Conservation (phyloP, 2,329 filamentous ascomycete genomes). For the Colletotrichum zoysiae region DNA sequence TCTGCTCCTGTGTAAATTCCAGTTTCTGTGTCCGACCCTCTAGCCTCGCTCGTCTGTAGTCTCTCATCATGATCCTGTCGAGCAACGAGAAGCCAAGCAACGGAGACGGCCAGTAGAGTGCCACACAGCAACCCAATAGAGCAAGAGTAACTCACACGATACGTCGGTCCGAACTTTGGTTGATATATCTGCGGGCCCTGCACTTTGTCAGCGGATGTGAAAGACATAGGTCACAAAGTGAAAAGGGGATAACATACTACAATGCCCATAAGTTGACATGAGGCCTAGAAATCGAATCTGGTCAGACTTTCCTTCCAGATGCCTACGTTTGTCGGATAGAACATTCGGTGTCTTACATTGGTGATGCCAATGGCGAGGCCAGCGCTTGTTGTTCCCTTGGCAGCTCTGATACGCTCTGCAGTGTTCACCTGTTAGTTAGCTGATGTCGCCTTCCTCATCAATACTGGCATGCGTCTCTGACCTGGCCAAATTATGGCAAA, state of each 20-base stretch:
- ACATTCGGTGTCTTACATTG: slow-evolving; percentile 45
- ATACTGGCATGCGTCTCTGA: slow-evolving; percentile 19
- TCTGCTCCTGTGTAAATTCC: background rate
- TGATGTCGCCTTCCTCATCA: fast-evolving
- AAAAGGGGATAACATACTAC: slow-evolving; percentile 44
- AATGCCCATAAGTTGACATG: slow-evolving; percentile 53
- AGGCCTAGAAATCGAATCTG: slow-evolving; percentile 37
- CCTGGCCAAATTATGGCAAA: slow-evolving; percentile 56
- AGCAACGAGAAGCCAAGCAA: slow-evolving; percentile 45
- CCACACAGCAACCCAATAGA: slow-evolving; percentile 51
- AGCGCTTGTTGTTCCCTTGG: slow-evolving; percentile 54
- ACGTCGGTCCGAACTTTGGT: slow-evolving; percentile 54
- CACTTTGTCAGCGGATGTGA: background rate
- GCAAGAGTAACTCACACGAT: slow-evolving; percentile 52
- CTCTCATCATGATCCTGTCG: slow-evolving; percentile 35
- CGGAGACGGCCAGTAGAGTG: slow-evolving; percentile 44
- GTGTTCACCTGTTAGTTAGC: background rate
- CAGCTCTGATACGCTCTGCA: slow-evolving; percentile 53
- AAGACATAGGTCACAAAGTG: too few species aligned
- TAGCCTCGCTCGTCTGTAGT: fast-evolving
- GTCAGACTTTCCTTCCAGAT: background rate
- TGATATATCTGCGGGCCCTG: slow-evolving; percentile 55
- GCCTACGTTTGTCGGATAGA: too few species aligned
- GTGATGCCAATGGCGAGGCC: slow-evolving; percentile 54
- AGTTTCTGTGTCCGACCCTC: background rate